Evolutionary conservation across 2,329 filamentous ascomycete species (phyloP).

Genomic region (Sphaerulina musiva): DNA sequence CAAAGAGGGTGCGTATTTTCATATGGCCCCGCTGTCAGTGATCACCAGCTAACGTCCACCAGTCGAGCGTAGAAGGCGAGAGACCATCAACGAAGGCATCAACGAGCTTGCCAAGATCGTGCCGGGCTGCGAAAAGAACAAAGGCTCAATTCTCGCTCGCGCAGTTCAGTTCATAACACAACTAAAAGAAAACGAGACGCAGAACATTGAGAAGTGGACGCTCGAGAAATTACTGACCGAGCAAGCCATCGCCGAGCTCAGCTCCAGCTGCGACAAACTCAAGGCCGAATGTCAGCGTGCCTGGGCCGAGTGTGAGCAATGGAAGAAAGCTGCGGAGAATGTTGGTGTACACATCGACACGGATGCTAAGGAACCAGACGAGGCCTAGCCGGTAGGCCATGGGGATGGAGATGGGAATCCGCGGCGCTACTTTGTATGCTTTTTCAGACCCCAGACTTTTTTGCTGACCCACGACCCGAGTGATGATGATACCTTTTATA

Average conservation of each 20-base stretch:
- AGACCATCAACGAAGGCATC: slow-evolving; percentile 98
- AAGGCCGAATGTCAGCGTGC: slow-evolving; percentile 72
- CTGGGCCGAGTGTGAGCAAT: slow-evolving; percentile 70
- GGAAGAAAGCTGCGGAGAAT: slow-evolving; percentile 55
- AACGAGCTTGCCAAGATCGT: slow-evolving; percentile 98
- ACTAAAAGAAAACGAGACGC: slow-evolving; percentile 85
- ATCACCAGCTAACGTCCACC: slow-evolving; percentile 10
- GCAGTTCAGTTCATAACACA: slow-evolving; percentile 92
- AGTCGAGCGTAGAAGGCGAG: slow-evolving; percentile 94
- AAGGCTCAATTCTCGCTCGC: slow-evolving; percentile 89
- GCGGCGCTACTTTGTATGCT: neutral
- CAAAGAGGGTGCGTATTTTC: slow-evolving; percentile 71
- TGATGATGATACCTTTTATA: neutral
- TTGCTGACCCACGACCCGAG: neutral
- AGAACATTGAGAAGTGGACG: slow-evolving; percentile 92
- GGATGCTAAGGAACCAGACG: neutral
- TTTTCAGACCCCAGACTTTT: neutral
- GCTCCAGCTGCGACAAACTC: slow-evolving; percentile 77
- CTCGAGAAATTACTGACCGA: slow-evolving; percentile 84
- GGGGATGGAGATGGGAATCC: neutral
- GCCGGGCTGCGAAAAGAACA: slow-evolving; percentile 97
- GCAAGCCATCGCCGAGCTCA: slow-evolving; percentile 82
- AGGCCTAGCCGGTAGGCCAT: too few species aligned
- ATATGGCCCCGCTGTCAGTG: too few species aligned
- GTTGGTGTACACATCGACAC: slow-evolving; percentile 26